Percentiles rank a stretch among this genome's conserved stretches.
Evolutionary conservation across 345 rosid species (phyloP).

Genomic region (Angophora floribunda): DNA sequence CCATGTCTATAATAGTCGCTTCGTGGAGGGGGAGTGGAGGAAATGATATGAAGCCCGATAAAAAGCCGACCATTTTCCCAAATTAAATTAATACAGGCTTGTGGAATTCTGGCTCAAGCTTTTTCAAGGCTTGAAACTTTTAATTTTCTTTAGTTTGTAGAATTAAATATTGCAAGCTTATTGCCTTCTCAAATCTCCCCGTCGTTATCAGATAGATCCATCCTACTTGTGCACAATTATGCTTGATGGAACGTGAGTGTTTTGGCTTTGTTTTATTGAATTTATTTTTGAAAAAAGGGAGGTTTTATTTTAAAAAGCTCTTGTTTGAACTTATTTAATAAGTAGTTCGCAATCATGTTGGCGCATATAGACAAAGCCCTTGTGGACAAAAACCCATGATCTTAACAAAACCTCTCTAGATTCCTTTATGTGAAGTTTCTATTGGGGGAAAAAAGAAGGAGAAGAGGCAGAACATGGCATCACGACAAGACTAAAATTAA

Average conservation of each 20-base stretch:
- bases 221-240: conserved; percentile 19
- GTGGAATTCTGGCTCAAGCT: neutral
- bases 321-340: conserved; percentile 30
- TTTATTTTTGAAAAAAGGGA: neutral
- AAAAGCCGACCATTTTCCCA: neutral
- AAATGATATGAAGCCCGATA: neutral
- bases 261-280: neutral
- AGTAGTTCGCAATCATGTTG: conserved; percentile 11
- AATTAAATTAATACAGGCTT: neutral
- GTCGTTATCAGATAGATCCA: conserved; percentile 36
- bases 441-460: neutral
- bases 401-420: neutral
- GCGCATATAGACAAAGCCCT: neutral
- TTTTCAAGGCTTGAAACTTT: neutral
- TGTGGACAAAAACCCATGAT: neutral
- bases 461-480: neutral
- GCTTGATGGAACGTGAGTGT: conserved; percentile 20
- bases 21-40: neutral
- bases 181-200: neutral
- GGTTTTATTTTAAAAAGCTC: conserved; percentile 17
- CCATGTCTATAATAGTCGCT: neutral
- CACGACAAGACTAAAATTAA: neutral
- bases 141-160: neutral
- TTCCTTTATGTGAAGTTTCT: neutral
- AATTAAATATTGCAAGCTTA: neutral